Evolutionary conservation across 352 stramenopile genomes (phyloP).

Genomic region (Globisporangium spinosum): DNA sequence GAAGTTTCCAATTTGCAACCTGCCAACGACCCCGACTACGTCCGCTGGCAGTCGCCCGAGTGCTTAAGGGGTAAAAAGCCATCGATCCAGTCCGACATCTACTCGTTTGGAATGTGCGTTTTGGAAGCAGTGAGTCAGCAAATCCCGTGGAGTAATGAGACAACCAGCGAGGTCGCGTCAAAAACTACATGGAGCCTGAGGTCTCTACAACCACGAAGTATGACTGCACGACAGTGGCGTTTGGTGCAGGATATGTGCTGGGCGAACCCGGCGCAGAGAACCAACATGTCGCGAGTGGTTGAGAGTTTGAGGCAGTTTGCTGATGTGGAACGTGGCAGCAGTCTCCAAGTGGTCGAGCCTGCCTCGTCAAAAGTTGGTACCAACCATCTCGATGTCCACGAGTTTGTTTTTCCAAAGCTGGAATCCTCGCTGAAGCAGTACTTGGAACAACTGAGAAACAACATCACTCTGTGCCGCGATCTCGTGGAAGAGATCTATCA

Average conservation of each 20-base stretch:
- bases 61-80: conserved; percentile 15
- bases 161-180: neutral
- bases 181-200: too few species aligned
- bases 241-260: conserved; percentile 1
- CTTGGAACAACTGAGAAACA: neutral
- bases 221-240: too few species aligned
- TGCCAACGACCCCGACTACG: neutral
- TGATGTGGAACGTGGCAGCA: neutral
- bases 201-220: too few species aligned
- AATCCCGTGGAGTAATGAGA: neutral
- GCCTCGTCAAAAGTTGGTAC: neutral
- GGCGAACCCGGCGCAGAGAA: neutral
- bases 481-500: neutral
- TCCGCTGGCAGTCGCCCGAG: conserved; percentile 29
- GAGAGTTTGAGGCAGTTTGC: conserved; percentile 13
- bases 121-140: conserved; percentile 26
- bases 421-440: neutral
- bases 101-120: conserved; percentile 51
- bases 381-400: neutral
- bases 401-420: conserved; percentile 2
- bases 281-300: conserved; percentile 9
- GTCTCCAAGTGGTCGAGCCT: neutral
- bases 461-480: neutral
- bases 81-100: conserved; percentile 36
- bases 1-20: conserved; percentile 12